Percentiles rank a stretch among this genome's conserved stretches.
These are phyloP conservation scores for Amanita molliuscula DNA, from an alignment of 768 basidiomycete species.

Conservation along the genomic window DNA sequence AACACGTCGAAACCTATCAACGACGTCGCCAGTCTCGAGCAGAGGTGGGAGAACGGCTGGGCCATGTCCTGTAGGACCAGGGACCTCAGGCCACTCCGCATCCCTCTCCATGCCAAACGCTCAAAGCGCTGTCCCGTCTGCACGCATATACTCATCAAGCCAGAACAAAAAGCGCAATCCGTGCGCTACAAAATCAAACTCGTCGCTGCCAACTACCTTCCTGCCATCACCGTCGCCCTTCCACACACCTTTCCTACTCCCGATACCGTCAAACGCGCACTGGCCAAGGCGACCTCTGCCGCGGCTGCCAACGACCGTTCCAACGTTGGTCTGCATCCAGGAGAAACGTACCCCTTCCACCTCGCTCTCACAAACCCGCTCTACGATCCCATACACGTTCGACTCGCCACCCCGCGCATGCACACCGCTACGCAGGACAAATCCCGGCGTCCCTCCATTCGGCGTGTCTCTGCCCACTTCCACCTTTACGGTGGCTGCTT, in stretches of 20 bases:
- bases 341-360: conserved; percentile 80
- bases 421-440: conserved; percentile 35
- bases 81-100: conserved; percentile 78
- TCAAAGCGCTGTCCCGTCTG: conserved; percentile 94
- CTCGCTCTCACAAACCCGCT: conserved; percentile 90
- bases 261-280: conserved; percentile 31
- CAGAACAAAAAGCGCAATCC: conserved; percentile 93
- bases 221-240: conserved; percentile 66
- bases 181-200: conserved; percentile 96
- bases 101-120: conserved; percentile 87
- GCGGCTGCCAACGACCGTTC: conserved; percentile 29
- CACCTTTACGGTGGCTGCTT: conserved; percentile 77
- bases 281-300: conserved; percentile 29
- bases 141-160: conserved; percentile 95
- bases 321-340: conserved; percentile 49
- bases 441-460: conserved; percentile 62
- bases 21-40: conserved; percentile 62
- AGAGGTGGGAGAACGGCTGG: conserved; percentile 81
- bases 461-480: conserved; percentile 71
- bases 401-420: conserved; percentile 70
- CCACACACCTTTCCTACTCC: conserved; percentile 38
- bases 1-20: conserved; percentile 47
- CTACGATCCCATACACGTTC: conserved; percentile 90
- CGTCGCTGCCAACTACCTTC: conserved; percentile 90
- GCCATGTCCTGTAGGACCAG: conserved; percentile 57